Percentiles rank a stretch among this genome's conserved stretches.
These are phyloP conservation scores for Xylariaceae sp. DNA, from an alignment of 2,329 filamentous ascomycete genomes.

Conservation along the genomic window DNA sequence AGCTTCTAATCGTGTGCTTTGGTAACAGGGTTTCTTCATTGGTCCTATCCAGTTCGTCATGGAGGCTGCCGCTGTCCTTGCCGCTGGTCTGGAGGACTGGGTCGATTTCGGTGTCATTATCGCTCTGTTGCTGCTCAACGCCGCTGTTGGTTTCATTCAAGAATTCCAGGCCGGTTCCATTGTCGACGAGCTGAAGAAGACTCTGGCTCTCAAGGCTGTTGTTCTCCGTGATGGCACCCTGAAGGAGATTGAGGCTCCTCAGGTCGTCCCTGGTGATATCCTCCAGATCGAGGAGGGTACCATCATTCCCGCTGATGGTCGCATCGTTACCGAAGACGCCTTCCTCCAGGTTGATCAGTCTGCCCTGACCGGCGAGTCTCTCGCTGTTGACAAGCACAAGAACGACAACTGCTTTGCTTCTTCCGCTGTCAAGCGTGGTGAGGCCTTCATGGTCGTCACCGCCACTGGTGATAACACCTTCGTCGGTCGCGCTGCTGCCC, in stretches of 20 bases:
- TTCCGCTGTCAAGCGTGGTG: constrained; percentile 84
- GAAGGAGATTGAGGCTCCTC: constrained; percentile 73
- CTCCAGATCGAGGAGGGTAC: constrained; percentile 87
- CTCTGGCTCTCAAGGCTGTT: constrained; percentile 78
- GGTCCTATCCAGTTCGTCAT: constrained; percentile 93
- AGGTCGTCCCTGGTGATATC: constrained; percentile 86
- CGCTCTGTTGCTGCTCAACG: constrained; percentile 77
- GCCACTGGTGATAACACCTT: constrained; percentile 86
- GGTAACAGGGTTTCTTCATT: constrained; percentile 67
- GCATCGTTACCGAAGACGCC: constrained; percentile 75
- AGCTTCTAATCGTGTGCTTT: too few species aligned
- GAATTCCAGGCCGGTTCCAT: constrained; percentile 88
- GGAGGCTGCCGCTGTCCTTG: constrained; percentile 78
- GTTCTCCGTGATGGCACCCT: constrained; percentile 76
- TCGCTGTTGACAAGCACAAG: constrained; percentile 83
- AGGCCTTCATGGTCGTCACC: constrained; percentile 76
- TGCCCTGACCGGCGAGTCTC: constrained; percentile 84
- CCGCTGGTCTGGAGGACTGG: constrained; percentile 81
- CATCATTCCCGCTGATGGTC: constrained; percentile 84
- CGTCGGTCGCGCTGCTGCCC: constrained; percentile 80
- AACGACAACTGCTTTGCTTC: constrained; percentile 78
- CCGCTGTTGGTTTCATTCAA: constrained; percentile 78
- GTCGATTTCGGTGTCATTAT: constrained; percentile 92
- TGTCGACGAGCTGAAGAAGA: constrained; percentile 87
- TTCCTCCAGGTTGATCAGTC: constrained; percentile 91